Base-by-base conservation (phyloP, 108 stramenopile species). In the Cyclotella sp. region DNA sequence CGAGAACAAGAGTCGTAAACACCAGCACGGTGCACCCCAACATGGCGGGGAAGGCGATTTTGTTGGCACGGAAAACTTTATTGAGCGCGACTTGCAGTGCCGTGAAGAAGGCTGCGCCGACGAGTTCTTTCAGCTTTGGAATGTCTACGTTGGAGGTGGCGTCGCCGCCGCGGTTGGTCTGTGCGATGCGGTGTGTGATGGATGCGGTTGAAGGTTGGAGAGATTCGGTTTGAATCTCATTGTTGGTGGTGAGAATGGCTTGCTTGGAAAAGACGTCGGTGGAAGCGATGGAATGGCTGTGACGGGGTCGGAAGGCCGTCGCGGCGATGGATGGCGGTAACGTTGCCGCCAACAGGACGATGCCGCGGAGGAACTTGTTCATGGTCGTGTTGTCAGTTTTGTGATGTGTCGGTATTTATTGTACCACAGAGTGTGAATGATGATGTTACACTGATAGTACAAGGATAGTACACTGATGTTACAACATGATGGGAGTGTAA, bases 11-110 rank as follows among this genome's bases (percentile, higher is more conserved):
- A 47, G 78, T 62, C 43, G 76, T 57, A 70, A 95, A 91, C 19
- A 92, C 65, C 16, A 83, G 68, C 34, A 87, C 75, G 57, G 91
- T 93, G 51, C 89, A 92, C 3, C 83, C 94, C 26, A 95, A 75
- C 76, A 79, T 78, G 26, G 90, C 70, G 12, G 94, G 94, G 69
- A 95, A 93, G 42, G 74, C 70, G 26, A 95, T 83, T 12, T 73
- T 67, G n/a, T 83, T 55, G 51, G 82, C 63, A 0, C 62, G 29
- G 29, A 95, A 90, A n/a, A 83, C 57, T 76, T 90, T 86, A 26
- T 85, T 85, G 41, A 90, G 64, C 13, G 68, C 49, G 28, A 83
- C 70, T 68, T 95, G 88, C 3, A 91, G 68, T 14, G 75, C 22
- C 18, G 85, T 82, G 80, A 91, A 84, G 70, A 77, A 83, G 73